phyloP scores from a whole-genome alignment of 768 basidiomycete genomes.

The Porpolomopsis calyptriformis region DNA sequence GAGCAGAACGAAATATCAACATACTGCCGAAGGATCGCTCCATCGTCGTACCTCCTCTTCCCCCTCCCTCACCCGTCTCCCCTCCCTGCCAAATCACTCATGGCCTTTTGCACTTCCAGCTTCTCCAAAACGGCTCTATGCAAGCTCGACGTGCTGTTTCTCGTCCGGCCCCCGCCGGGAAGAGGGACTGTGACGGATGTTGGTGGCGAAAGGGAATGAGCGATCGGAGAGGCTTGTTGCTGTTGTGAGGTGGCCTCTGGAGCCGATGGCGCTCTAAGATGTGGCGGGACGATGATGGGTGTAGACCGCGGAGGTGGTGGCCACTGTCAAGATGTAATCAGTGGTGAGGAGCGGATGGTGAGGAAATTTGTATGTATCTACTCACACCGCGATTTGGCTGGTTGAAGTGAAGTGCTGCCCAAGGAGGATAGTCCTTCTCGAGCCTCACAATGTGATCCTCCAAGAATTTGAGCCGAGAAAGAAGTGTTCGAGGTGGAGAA shows the following conservation, averaged over 20 bases:
- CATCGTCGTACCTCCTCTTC: background rate
- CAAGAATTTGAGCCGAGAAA: conserved; percentile 54
- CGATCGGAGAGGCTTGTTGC: background rate
- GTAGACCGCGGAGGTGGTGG: conserved; percentile 71
- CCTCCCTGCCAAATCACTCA: conserved; percentile 23
- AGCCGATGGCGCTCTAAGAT: conserved; percentile 27
- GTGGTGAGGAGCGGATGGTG: background rate
- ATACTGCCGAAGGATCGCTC: background rate
- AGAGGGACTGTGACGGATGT: background rate
- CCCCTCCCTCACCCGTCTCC: background rate
- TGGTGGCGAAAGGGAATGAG: background rate
- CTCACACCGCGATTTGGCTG: conserved; percentile 73
- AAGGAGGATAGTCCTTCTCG: conserved; percentile 77
- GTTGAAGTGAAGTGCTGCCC: conserved; percentile 83
- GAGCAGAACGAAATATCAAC: background rate
- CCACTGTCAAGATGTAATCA: conserved; percentile 40
- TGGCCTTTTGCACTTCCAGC: conserved; percentile 46
- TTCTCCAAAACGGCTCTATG: conserved; percentile 46
- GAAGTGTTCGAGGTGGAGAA: conserved; percentile 51
- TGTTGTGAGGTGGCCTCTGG: background rate
- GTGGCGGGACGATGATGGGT: conserved; percentile 68
- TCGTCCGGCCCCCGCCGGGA: background rate
- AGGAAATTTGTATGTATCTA: conserved; percentile 11
- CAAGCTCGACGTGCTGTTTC: conserved; percentile 31
- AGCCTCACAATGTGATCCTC: conserved; percentile 70